Percentiles rank a stretch among this genome's conserved stretches.
These are phyloP conservation scores for Pisolithus tinctorius DNA, from an alignment of 768 basidiomycete genomes.

Conservation along the genomic window DNA sequence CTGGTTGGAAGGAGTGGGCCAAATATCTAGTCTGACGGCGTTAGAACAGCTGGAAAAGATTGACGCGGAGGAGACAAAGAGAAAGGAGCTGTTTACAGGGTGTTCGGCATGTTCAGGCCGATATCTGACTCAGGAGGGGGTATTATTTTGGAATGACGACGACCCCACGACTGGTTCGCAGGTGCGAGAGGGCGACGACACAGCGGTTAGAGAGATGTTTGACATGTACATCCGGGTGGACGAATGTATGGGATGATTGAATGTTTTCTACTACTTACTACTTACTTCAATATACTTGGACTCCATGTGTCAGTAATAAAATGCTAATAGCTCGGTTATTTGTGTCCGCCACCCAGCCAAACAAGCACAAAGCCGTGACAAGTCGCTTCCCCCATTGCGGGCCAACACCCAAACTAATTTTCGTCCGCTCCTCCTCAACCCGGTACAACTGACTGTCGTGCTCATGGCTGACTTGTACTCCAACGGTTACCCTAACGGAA, in stretches of 20 bases:
- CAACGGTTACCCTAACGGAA: conserved; percentile 57
- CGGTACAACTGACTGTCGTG: conserved; percentile 16
- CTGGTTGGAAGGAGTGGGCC: not conserved
- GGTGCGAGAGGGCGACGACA: conserved; percentile 1
- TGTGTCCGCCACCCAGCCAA: conserved; percentile 29
- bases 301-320: not conserved
- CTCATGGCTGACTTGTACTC: conserved; percentile 72
- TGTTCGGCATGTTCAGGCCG: too few species aligned
- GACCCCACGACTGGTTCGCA: not conserved
- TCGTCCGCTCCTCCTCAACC: conserved; percentile 16
- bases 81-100: not conserved
- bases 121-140: not conserved
- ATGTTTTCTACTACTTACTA: not conserved
- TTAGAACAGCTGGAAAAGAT: conserved; percentile 11
- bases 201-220: conserved; percentile 30
- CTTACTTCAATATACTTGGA: not conserved
- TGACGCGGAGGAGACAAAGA: conserved; percentile 18
- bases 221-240: conserved; percentile 34
- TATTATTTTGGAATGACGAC: not conserved
- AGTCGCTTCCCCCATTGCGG: conserved; percentile 38
- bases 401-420: conserved; percentile 46
- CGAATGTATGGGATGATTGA: conserved; percentile 14
- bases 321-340: not conserved
- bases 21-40: not conserved
- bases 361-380: conserved; percentile 26